A percentile compares a stretch with the other conserved stretches of the same genome.
Conservation (phyloP, 1,284 basidiomycete genomes). For the Sphagnurus paluster region DNA sequence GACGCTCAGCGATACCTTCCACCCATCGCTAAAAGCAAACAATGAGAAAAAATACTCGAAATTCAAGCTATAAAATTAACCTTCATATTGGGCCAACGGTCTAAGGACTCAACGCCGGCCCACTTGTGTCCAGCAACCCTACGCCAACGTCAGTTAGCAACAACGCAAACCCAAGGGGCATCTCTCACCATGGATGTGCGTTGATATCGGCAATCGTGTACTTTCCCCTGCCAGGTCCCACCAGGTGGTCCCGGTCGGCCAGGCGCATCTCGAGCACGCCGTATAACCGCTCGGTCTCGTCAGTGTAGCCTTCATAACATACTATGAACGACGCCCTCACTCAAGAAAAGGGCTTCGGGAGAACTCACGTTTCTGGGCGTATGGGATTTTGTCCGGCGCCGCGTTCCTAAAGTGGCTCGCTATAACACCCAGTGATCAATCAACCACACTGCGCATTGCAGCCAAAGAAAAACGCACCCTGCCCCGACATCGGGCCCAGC, state of each 20-base stretch:
- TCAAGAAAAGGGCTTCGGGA: neutral
- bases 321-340: slow-evolving; percentile 3
- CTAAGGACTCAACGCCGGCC: slow-evolving; percentile 51
- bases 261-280: slow-evolving; percentile 75
- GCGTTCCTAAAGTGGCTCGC: slow-evolving; percentile 56
- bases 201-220: slow-evolving; percentile 71
- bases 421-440: slow-evolving; percentile 15
- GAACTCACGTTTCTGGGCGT: slow-evolving; percentile 54
- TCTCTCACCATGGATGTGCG: slow-evolving; percentile 49
- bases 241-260: slow-evolving; percentile 62
- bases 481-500: slow-evolving; percentile 74
- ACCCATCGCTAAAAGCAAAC: slow-evolving; percentile 12
- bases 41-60: neutral
- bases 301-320: slow-evolving; percentile 54
- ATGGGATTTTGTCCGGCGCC: slow-evolving; percentile 64
- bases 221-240: slow-evolving; percentile 62
- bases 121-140: slow-evolving; percentile 50
- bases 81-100: slow-evolving; percentile 57
- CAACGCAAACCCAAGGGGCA: neutral
- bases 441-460: neutral
- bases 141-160: neutral
- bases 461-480: slow-evolving; percentile 45
- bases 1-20: slow-evolving; percentile 14
- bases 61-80: slow-evolving; percentile 23
- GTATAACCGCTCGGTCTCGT: slow-evolving; percentile 79